Evolutionary conservation across 371 early-diverging fungal genomes (phyloP), one percentile per base, ranked within the genome.

Genomic region (Cokeromyces recurvatus): DNA sequence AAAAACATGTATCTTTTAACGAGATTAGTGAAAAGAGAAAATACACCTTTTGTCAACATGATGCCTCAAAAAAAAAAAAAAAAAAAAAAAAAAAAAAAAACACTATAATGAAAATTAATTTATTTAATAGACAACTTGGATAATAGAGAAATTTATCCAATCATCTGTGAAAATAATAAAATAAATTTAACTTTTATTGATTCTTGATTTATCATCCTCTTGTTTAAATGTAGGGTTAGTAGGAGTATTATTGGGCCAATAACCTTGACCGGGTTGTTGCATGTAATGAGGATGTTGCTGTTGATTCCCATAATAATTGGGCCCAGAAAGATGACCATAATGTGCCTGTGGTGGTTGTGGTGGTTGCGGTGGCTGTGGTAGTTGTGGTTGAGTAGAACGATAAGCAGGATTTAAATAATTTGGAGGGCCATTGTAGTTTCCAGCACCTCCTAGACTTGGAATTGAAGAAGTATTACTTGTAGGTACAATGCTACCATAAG

Each of bases 131-230:
- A n/a, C n/a, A n/a, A n/a, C n/a, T n/a, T n/a, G n/a, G n/a, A n/a
- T n/a, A n/a, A n/a, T n/a, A n/a, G n/a, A n/a, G n/a, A n/a, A n/a
- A n/a, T n/a, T n/a, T n/a, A n/a, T n/a, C n/a, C n/a, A n/a, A n/a
- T n/a, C n/a, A n/a, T n/a, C n/a, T n/a, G n/a, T n/a, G n/a, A 38
- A 19, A 36, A n/a, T 19, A 32, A 23, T 32, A 22, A 45, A 38
- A 38, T 24, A 49, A 11, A 39, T 38, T 38, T 43, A 32, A n/a
- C 48, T 34, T 16, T 54, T 54, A 16, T 43, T 51, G 23, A 48
- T 51, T 54, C 55, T 54, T 14, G 47, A 27, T 19, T 48, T 48
- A 4, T 54, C 57, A 29, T 57, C 51, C 15, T 56, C 57, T 23
- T 55, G 55, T 38, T 45, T 43, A 35, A 51, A 39, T 10, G 48